Percentiles rank a stretch among this genome's conserved stretches.
Conservation (phyloP, 176 grass and related monocot genomes). For the Ampelocalamus luodianensis region DNA sequence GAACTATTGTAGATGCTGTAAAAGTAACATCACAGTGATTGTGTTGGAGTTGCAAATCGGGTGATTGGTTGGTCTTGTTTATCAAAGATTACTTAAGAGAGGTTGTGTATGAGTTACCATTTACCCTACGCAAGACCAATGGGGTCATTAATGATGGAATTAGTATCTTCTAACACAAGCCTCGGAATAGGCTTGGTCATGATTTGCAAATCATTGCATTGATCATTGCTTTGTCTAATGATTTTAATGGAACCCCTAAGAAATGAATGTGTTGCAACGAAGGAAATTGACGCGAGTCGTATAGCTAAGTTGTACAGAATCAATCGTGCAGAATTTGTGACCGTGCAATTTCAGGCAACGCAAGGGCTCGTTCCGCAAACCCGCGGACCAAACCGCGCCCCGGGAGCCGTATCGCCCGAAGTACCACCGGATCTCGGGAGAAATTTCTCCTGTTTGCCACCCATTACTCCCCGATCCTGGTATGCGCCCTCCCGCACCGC, state of each 20-base stretch:
- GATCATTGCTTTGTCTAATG: neutral
- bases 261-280: too few relatives aligned
- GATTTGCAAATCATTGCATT: neutral
- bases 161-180: neutral
- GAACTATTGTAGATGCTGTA: too few relatives aligned
- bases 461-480: neutral
- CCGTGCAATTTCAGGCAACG: neutral
- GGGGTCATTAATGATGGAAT: neutral
- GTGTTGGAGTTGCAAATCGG: neutral
- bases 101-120: neutral
- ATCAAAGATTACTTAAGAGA: neutral
- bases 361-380: neutral
- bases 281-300: too few relatives aligned
- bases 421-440: constrained; percentile 15
- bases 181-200: neutral
- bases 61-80: neutral
- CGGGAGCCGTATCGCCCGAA: neutral
- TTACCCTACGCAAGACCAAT: neutral
- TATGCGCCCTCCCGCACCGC: neutral
- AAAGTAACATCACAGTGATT: neutral
- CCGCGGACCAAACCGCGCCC: neutral
- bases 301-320: too few relatives aligned
- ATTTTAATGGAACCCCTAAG: too few relatives aligned
- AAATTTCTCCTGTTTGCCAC: constrained; percentile 18
- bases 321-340: too few relatives aligned